Base-by-base conservation (phyloP, 768 basidiomycete genomes). In the Hydnum rufescens region DNA sequence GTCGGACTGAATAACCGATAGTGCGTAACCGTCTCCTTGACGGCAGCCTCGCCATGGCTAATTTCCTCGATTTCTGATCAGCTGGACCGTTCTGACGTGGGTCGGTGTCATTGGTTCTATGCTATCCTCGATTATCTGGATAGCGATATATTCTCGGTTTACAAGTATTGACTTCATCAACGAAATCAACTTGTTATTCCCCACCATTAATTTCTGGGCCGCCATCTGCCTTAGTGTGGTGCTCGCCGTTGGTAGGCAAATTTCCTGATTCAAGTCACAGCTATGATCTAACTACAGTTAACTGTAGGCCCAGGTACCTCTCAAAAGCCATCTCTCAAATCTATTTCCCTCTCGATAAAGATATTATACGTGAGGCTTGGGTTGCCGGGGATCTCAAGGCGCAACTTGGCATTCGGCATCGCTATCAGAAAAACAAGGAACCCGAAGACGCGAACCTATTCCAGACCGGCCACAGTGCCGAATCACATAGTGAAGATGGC, bases 361-460 rank as follows among this genome's bases (percentile, higher is more conserved):
- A 95, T 59, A 79, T 96, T 53, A 71, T 97, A 4, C 79, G 93
- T 28, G 93, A 97, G 69, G 82, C 78, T 75, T 88, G 84, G 85
- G 83, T 88, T 3, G 60, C 64, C 54, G 86, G 86, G 3, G 77
- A 87, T 60, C 70, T 89, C 53, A 89, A 89, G 62, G 84, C 87
- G 57, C 75, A 71, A 36, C 69, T 89, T 3, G 86, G 86, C 2
- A 73, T 89, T 52, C 44, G 44, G 26, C 44, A 47, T 28, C 44
- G 44, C 8, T 47, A 47, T 25, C 44, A 25, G 13, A 47, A 47
- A 26, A 47, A 47, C 25, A 16, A 28, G 13, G 25, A 47, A 13
- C 25, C 44, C 13, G 36, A 39, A 39, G 36, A 39, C 36, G 36
- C 36, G 22, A 22, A 22, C 36, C 22, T 39, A 13, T 39, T 39